These are phyloP conservation scores for Paramyrothecium sp. DNA, from an alignment of 2,329 filamentous ascomycete genomes.

Conservation along the genomic window DNA sequence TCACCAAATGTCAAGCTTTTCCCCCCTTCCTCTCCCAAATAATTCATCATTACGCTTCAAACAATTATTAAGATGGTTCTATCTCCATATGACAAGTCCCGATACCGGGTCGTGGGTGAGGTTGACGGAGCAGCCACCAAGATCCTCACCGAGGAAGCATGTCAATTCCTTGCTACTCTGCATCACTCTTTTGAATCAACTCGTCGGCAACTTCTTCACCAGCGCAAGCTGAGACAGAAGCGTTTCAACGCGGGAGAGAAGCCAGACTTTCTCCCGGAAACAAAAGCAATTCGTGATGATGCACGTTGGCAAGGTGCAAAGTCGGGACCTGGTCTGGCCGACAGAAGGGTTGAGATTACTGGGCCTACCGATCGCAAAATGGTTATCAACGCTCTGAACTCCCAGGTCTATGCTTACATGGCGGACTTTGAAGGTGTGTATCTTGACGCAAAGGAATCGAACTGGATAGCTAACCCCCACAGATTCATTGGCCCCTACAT, in stretches of 20 bases:
- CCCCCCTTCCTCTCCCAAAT: no score
- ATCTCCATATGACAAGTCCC: no score
- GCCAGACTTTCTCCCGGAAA: slow-evolving; percentile 94
- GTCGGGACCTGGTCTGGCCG: slow-evolving; percentile 87
- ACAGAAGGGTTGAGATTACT: slow-evolving; percentile 94
- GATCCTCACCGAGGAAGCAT: slow-evolving; percentile 87
- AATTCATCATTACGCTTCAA: no score
- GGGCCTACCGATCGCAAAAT: slow-evolving; percentile 98
- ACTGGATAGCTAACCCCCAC: slow-evolving; percentile 3
- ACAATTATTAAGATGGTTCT: no score
- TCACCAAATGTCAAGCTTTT: no score
- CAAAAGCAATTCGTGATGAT: slow-evolving; percentile 91
- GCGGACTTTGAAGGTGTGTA: slow-evolving; percentile 90
- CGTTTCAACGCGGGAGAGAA: slow-evolving; percentile 88
- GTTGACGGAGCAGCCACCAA: slow-evolving; percentile 79
- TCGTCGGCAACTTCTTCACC: slow-evolving; percentile 84
- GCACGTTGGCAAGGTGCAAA: slow-evolving; percentile 89
- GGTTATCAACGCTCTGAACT: slow-evolving; percentile 96
- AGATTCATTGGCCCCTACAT: slow-evolving; percentile 95
- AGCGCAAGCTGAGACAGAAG: slow-evolving; percentile 80
- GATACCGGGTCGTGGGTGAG: slow-evolving; percentile 63
- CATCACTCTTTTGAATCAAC: slow-evolving; percentile 92
- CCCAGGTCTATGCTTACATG: slow-evolving; percentile 98
- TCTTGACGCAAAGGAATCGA: neutral
- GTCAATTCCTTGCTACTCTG: slow-evolving; percentile 88